Base-by-base conservation (phyloP, 805 yeast species). In the Metahyphopichia silvanorum region DNA sequence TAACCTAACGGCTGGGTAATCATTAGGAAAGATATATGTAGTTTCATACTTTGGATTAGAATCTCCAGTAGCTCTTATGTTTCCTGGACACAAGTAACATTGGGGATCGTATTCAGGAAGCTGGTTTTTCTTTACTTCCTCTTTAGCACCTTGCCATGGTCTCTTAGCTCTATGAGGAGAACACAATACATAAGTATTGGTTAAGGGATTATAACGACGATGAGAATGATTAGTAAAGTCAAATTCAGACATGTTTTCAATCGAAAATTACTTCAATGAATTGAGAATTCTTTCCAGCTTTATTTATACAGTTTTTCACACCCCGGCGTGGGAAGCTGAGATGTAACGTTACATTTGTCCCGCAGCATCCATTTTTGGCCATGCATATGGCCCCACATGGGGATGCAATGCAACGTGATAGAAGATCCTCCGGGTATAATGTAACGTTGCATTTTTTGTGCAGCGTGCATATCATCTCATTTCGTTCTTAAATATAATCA, bases 131-230 rank as follows among this genome's bases (percentile, higher is more conserved):
- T 53, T 46, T 11, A 67, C 53, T 21, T 63, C 64, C 51, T 82
- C 89, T 42, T 77, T 69, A 40, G 79, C 85, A 22, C 89, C 89
- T 53, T 77, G 83, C 89, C 89, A 82, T 14, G 91, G 89, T 43
- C 91, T 67, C 54, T 80, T 79, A 19, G 87, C 76, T 36, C 89
- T 64, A 49, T 82, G 91, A 5, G 91, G 89, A 11, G 87, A 80
- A 31, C 82, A 82, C 31, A 82, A 63, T 16, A 82, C 77, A 76
- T 81, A 79, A n/a, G 71, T 56, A 33, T 75, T 74, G n/a, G 82
- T 69, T 40, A 82, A 66, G 4, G 86, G 87, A 46, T 82, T 82
- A 56, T 64, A 76, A 31, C 91, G 69, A 43, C 86, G 72, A 49
- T 82, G 89, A 2, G 86, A 74, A 43, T 76, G 73, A 44, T 76